Percentiles rank a stretch among this genome's conserved stretches.
These are phyloP conservation scores for Suhomyces wounanorum DNA, from an alignment of 1,139 yeast genomes.

Conservation along the genomic window DNA sequence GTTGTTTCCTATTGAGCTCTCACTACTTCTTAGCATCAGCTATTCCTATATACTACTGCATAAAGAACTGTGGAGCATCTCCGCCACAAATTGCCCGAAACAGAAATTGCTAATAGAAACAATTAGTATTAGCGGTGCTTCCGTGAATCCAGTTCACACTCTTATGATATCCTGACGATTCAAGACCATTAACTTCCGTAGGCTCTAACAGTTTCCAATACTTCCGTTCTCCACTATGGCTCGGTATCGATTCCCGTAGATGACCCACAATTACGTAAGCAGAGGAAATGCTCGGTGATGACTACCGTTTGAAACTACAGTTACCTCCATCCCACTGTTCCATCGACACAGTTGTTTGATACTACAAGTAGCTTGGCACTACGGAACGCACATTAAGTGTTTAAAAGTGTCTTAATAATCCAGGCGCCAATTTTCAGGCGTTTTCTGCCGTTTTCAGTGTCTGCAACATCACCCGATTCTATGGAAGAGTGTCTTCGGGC, in stretches of 20 bases:
- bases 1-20: conserved; percentile 19
- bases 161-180: neutral
- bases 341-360: neutral
- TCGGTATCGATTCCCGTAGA: neutral
- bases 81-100: conserved; percentile 4
- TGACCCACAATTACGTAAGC: conserved; percentile 7
- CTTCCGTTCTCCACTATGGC: neutral
- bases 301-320: conserved; percentile 6
- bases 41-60: neutral
- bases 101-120: neutral
- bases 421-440: neutral
- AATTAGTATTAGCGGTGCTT: neutral
- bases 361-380: neutral
- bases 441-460: neutral
- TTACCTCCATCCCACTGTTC: neutral
- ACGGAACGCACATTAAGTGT: neutral
- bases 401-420: neutral
- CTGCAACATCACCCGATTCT: neutral
- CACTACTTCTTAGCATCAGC: neutral
- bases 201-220: neutral
- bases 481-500: neutral
- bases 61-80: neutral
- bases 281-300: conserved; percentile 7
- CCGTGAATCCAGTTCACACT: neutral
- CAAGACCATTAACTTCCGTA: neutral